Evolutionary conservation across 1,284 basidiomycete genomes (phyloP).

Genomic region (Ganoderma multipileum): DNA sequence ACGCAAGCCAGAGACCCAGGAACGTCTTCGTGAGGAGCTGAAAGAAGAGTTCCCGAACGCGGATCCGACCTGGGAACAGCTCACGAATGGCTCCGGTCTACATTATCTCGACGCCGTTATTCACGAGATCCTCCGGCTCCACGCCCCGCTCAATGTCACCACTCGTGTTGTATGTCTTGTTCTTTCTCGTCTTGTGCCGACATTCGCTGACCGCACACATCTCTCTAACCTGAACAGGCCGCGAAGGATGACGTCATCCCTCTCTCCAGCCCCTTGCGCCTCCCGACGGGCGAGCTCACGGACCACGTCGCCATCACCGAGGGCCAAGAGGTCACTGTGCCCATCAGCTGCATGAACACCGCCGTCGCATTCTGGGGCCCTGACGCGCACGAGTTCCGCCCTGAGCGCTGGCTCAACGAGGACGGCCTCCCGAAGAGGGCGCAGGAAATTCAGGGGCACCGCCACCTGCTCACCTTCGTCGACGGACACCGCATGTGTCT

Average conservation of each 20-base stretch:
- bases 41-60: conserved; percentile 29
- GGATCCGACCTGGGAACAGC: conserved; percentile 45
- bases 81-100: conserved; percentile 36
- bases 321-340: conserved; percentile 49
- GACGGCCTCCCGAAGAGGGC: conserved; percentile 35
- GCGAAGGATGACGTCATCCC: conserved; percentile 62
- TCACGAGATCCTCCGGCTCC: conserved; percentile 37
- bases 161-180: conserved; percentile 30
- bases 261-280: conserved; percentile 49
- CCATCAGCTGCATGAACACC: conserved; percentile 52
- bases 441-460: conserved; percentile 47
- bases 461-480: conserved; percentile 48
- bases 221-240: conserved; percentile 18
- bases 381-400: conserved; percentile 37
- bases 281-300: conserved; percentile 44
- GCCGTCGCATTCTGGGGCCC: conserved; percentile 55
- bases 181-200: conserved; percentile 25
- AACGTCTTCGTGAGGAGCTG: conserved; percentile 50
- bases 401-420: conserved; percentile 36
- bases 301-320: conserved; percentile 51
- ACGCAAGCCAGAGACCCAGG: conserved; percentile 43
- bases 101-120: conserved; percentile 46
- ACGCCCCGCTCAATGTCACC: conserved; percentile 32
- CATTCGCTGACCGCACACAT: neutral
- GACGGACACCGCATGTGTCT: conserved; percentile 51